These are phyloP conservation scores for Symbiodinium pilosum DNA, from an alignment of 73 alveolate genomes.

Conservation along the genomic window DNA sequence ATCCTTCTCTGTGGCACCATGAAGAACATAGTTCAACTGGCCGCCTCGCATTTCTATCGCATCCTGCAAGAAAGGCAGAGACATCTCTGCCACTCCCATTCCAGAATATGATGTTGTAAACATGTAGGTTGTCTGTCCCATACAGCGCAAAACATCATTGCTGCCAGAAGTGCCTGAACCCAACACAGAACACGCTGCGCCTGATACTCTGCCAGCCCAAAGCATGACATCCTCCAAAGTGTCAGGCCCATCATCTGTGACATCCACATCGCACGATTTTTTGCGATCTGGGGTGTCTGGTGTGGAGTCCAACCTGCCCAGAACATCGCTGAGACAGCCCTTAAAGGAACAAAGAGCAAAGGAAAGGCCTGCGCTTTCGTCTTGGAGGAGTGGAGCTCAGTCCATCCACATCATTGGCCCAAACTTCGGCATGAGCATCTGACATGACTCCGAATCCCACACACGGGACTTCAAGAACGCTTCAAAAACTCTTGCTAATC, in stretches of 20 bases:
- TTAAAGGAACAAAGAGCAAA: no score
- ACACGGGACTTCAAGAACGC: no score
- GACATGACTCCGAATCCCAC: no score
- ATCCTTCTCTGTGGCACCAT: not conserved
- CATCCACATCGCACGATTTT: not conserved
- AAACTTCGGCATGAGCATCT: no score
- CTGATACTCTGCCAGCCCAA: not conserved
- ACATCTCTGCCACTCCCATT: not conserved
- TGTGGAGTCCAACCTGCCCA: no score
- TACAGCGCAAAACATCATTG: not conserved
- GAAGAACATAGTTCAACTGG: not conserved
- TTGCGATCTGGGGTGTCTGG: not conserved
- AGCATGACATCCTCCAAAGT: not conserved
- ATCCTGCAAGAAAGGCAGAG: not conserved
- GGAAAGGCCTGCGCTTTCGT: no score
- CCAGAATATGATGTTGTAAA: not conserved
- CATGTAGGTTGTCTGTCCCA: not conserved
- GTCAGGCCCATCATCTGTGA: not conserved
- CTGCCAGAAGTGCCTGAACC: no score
- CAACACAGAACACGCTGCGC: not conserved
- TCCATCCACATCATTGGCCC: not conserved
- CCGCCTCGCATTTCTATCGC: not conserved
- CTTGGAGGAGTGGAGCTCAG: not conserved
- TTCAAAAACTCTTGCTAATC: no score
- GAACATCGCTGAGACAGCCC: no score